A percentile compares a stretch with the other conserved stretches of the same genome.
phyloP scores from a whole-genome alignment of 208 protist species.

The Angomonas deanei region DNA sequence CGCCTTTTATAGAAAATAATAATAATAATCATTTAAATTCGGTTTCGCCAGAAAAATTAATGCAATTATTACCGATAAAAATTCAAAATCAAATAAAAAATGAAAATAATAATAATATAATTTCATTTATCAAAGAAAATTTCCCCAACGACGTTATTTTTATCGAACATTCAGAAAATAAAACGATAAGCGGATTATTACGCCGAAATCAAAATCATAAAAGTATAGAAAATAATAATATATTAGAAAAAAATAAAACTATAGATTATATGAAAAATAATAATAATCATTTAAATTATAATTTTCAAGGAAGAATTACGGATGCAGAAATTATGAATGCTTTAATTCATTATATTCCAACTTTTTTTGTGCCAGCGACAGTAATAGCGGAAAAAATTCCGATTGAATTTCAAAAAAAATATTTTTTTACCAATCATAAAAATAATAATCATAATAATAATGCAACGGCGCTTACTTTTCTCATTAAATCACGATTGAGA shows the following conservation, averaged over 20 bases:
- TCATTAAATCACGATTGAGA: not conserved
- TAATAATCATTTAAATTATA: not conserved
- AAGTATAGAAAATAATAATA: not conserved
- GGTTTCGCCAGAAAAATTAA: too few relatives aligned
- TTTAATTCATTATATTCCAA: conserved; percentile 75
- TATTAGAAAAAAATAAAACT: not conserved
- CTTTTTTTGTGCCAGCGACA: conserved; percentile 56
- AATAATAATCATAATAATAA: conserved; percentile 1
- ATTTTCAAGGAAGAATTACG: conserved; percentile 10
- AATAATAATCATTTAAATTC: too few relatives aligned
- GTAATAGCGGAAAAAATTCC: conserved; percentile 42
- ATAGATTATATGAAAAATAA: not conserved
- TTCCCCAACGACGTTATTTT: not conserved
- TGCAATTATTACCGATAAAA: too few relatives aligned
- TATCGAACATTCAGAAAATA: not conserved
- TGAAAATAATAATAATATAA: too few relatives aligned
- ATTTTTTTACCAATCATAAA: not conserved
- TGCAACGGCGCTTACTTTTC: not conserved
- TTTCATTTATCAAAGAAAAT: not conserved
- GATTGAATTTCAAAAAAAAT: conserved; percentile 2
- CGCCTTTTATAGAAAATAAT: too few relatives aligned
- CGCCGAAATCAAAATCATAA: not conserved
- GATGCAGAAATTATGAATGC: conserved; percentile 51
- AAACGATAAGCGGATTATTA: not conserved
- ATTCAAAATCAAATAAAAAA: too few relatives aligned